Base-by-base conservation (phyloP, 495 filamentous ascomycete species). In the Tuber borchii region DNA sequence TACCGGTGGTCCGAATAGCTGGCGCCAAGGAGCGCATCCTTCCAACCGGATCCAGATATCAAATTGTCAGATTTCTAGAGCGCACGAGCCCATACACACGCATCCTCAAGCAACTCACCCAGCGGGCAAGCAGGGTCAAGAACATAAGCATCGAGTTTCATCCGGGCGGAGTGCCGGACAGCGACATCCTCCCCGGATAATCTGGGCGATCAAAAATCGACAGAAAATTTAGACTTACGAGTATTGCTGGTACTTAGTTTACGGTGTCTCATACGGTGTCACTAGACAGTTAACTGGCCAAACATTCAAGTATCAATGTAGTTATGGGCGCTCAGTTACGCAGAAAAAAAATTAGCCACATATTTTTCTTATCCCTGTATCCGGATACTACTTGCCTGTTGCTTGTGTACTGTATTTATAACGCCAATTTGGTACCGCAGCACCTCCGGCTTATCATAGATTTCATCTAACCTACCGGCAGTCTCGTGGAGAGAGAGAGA, bases 151-250 rank as follows among this genome's bases (percentile, higher is more conserved):
- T 31, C 56, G 26, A 65, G 76, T 39, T 34, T 78, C 43, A 65
- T 78, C 79, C 76, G 76, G 78, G 78, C 42, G 70, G 75, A 75
- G 77, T 72, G 73, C 78, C 78, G 78, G 71, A 75, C 70, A 79
- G 72, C 69, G 37, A 69, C 73, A 75, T 76, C 71, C 56, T 73
- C 74, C 76, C 76, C 75, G 75, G 77, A 78, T 79, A 79, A 79
- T 77, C 77, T 74, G 72, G 77, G 44, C 77, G 77, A 79, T 79
- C 76, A 77, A 40, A 51, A 19, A 10, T 26, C 51, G n/a, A 61
- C 22, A 61, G n/a, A 61, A 26, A 61, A 61, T 26, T 61, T 61
- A 61, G n/a, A 61, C 51, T 51, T 22, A 19, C 22, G 10, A 37
- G 22, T n/a, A n/a, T 56, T 31, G 16, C 42, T 9, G 42, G 42